Conservation (phyloP, 805 yeast genomes). For the Ogataea zsoltii region DNA sequence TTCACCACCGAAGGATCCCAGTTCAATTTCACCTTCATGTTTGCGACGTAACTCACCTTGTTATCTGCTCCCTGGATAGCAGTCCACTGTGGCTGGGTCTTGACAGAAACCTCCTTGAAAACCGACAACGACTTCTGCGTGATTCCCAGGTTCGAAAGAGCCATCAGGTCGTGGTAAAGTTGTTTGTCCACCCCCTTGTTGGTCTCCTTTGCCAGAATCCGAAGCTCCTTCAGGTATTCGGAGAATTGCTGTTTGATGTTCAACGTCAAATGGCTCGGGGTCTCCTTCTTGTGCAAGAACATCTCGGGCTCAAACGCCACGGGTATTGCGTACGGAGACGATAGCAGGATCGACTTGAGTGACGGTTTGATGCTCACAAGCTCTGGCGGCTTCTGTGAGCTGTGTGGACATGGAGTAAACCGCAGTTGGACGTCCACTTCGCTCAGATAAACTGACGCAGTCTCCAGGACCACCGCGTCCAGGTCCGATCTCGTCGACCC, state of each 20-base stretch:
- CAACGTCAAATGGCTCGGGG: slow-evolving; percentile 16
- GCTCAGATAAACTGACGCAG: slow-evolving; percentile 15
- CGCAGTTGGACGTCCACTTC: slow-evolving; percentile 16
- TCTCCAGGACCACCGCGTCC: slow-evolving; percentile 6
- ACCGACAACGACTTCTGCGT: slow-evolving; percentile 17
- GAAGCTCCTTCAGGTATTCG: slow-evolving; percentile 15
- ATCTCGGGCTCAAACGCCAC: slow-evolving; percentile 19
- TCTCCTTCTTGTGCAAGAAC: slow-evolving; percentile 13
- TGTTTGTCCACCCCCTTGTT: slow-evolving; percentile 26
- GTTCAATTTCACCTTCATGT: slow-evolving; percentile 17
- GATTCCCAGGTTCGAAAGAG: slow-evolving; percentile 21
- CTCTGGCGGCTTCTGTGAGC: slow-evolving; percentile 18
- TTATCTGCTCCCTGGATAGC: slow-evolving; percentile 6
- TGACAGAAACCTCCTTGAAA: slow-evolving; percentile 16
- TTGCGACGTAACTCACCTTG: slow-evolving; percentile 11
- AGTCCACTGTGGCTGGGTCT: slow-evolving; percentile 22
- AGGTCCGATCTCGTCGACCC: slow-evolving; percentile 8
- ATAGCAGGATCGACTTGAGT: slow-evolving; percentile 20
- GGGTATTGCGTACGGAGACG: slow-evolving; percentile 23
- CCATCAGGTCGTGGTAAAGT: slow-evolving; percentile 23
- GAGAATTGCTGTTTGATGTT: slow-evolving; percentile 18
- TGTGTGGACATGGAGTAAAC: slow-evolving; percentile 9
- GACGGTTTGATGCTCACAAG: slow-evolving; percentile 13
- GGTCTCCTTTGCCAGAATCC: slow-evolving; percentile 18
- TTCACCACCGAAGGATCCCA: slow-evolving; percentile 16